Evolutionary conservation across 352 stramenopile genomes (phyloP).

Genomic region (Plasmopara muralis): DNA sequence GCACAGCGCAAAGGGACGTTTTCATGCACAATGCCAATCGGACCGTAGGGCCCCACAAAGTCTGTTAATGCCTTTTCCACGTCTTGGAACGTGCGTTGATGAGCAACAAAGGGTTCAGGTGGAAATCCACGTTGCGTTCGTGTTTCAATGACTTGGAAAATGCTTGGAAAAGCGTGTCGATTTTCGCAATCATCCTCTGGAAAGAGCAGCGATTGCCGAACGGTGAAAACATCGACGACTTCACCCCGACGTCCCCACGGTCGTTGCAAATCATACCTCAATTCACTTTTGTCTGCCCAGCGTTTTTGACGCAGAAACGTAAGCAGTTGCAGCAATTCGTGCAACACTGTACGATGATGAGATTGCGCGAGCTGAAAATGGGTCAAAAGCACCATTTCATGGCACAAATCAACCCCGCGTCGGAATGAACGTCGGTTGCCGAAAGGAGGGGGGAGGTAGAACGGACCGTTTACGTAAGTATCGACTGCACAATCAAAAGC

Average conservation of each 20-base stretch:
- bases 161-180: slow-evolving; percentile 34
- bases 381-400: slow-evolving; percentile 38
- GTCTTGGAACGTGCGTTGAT: slow-evolving; percentile 21
- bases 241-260: slow-evolving; percentile 61
- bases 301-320: slow-evolving; percentile 46
- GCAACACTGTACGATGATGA: slow-evolving; percentile 43
- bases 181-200: slow-evolving; percentile 29
- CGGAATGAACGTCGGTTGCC: slow-evolving; percentile 11
- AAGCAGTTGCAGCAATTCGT: slow-evolving; percentile 49
- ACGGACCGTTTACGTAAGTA: slow-evolving; percentile 60
- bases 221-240: slow-evolving; percentile 38
- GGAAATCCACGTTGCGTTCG: slow-evolving; percentile 63
- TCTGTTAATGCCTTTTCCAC: slow-evolving; percentile 51
- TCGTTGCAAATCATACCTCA: slow-evolving; percentile 54
- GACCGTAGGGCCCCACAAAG: slow-evolving; percentile 56
- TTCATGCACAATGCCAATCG: slow-evolving; percentile 47
- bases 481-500: slow-evolving; percentile 50
- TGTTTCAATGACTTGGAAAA: slow-evolving; percentile 55
- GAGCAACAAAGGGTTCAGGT: slow-evolving; percentile 46
- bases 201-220: slow-evolving; percentile 41
- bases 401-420: slow-evolving; percentile 55
- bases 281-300: slow-evolving; percentile 73
- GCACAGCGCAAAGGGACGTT: slow-evolving; percentile 67
- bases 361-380: slow-evolving; percentile 50
- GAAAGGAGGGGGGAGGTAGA: slow-evolving; percentile 40